These are phyloP conservation scores for Cladosporium sp. DNA, from an alignment of 2,329 filamentous ascomycete species.

Conservation along the genomic window DNA sequence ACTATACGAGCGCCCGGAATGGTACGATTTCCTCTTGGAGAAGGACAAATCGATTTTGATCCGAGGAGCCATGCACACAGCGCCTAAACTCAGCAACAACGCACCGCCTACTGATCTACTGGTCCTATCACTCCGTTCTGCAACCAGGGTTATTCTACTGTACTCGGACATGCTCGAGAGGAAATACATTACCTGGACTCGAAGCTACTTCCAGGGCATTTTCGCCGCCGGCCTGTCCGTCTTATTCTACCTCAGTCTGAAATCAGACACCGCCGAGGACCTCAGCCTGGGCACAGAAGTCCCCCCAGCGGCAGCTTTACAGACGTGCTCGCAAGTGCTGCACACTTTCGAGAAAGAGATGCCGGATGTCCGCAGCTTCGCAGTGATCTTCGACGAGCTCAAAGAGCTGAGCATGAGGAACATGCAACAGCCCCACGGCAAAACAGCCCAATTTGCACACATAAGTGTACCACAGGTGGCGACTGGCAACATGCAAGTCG, in stretches of 20 bases:
- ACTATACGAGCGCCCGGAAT: constrained; percentile 48
- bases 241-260: constrained; percentile 1
- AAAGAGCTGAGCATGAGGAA: constrained; percentile 3
- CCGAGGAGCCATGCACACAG: constrained; percentile 42
- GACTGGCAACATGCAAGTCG: neutral
- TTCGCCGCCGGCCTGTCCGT: constrained; percentile 45
- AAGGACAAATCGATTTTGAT: constrained; percentile 45
- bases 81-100: constrained; percentile 37
- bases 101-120: constrained; percentile 18
- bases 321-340: constrained; percentile 8
- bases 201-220: constrained; percentile 52
- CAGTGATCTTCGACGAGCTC: constrained; percentile 13
- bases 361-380: constrained; percentile 16
- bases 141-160: constrained; percentile 40
- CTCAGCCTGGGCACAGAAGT: neutral
- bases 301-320: neutral
- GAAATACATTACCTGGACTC: constrained; percentile 44
- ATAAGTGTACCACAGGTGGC: neutral
- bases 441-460: neutral
- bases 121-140: constrained; percentile 29
- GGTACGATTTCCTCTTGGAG: constrained; percentile 46
- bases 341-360: constrained; percentile 16
- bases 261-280: neutral
- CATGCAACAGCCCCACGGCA: neutral
- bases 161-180: constrained; percentile 42